Evolutionary conservation across 305 asterid genomes (phyloP).

Genomic region (Solanum chacoense): DNA sequence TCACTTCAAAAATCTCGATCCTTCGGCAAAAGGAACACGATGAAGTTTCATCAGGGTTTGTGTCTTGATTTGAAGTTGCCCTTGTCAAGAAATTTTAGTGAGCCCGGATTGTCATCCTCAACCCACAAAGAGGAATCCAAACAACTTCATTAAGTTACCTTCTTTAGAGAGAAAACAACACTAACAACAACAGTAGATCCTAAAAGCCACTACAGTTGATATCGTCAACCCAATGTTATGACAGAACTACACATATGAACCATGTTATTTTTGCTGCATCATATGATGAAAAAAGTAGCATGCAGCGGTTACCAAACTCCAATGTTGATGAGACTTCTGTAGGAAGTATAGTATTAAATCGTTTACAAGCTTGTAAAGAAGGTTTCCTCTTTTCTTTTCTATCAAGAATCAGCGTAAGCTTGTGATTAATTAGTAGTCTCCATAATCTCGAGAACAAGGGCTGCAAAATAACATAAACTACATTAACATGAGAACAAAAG

Average conservation of each 20-base stretch:
- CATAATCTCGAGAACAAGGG: neutral
- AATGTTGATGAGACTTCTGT: neutral
- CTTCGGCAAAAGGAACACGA: neutral
- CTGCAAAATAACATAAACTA: neutral
- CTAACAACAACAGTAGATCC: neutral
- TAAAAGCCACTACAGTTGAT: neutral
- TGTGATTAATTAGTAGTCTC: neutral
- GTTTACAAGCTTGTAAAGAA: neutral
- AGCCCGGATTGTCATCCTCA: neutral
- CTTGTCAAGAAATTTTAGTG: neutral
- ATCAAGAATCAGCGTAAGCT: neutral
- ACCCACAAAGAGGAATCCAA: neutral
- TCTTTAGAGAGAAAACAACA: neutral
- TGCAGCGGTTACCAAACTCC: neutral
- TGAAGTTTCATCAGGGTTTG: neutral
- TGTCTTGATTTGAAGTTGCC: neutral
- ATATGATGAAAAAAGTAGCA: neutral
- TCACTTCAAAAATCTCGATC: neutral
- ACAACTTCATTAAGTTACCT: neutral
- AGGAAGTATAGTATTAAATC: neutral
- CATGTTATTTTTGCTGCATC: neutral
- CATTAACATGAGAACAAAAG: neutral
- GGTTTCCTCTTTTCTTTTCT: neutral
- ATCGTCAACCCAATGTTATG: neutral
- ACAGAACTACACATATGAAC: neutral